phyloP scores from a whole-genome alignment of 352 stramenopile species.

The Elongisporangium anandrum region DNA sequence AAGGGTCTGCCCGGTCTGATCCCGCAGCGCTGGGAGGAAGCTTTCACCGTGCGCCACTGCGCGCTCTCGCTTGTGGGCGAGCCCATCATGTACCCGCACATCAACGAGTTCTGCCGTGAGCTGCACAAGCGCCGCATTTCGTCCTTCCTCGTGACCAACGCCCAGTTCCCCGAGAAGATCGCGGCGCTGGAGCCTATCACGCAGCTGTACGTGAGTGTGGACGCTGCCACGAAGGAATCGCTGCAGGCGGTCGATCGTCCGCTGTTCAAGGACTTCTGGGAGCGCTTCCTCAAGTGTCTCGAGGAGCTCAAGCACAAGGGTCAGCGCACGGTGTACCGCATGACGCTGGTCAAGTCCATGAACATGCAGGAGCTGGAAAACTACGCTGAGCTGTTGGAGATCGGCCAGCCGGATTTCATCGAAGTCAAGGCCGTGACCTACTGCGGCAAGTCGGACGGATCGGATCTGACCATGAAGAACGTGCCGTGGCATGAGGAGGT shows the following conservation, averaged over 20 bases:
- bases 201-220: constrained; percentile 98
- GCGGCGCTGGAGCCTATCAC: constrained; percentile 94
- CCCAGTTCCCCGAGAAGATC: constrained; percentile 98
- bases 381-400: constrained; percentile 93
- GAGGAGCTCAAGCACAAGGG: constrained; percentile 91
- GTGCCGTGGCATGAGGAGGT: constrained; percentile 98
- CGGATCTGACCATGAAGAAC: constrained; percentile 97
- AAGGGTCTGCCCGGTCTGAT: constrained; percentile 95
- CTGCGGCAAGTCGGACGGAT: constrained; percentile 97
- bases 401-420: constrained; percentile 90
- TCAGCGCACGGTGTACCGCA: constrained; percentile 94
- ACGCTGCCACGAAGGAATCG: constrained; percentile 95
- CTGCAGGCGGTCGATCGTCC: constrained; percentile 95
- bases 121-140: constrained; percentile 94
- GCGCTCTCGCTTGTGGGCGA: constrained; percentile 97
- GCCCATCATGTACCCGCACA: constrained; percentile 98
- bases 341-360: constrained; percentile 98
- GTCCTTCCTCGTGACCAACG: constrained; percentile 98
- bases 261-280: constrained; percentile 97
- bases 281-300: constrained; percentile 92
- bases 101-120: constrained; percentile 96
- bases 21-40: constrained; percentile 92
- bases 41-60: constrained; percentile 95
- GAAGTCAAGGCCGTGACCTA: constrained; percentile 98
- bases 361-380: constrained; percentile 96